Base-by-base conservation (phyloP, 352 stramenopile species). In the Phytophthora pini region DNA sequence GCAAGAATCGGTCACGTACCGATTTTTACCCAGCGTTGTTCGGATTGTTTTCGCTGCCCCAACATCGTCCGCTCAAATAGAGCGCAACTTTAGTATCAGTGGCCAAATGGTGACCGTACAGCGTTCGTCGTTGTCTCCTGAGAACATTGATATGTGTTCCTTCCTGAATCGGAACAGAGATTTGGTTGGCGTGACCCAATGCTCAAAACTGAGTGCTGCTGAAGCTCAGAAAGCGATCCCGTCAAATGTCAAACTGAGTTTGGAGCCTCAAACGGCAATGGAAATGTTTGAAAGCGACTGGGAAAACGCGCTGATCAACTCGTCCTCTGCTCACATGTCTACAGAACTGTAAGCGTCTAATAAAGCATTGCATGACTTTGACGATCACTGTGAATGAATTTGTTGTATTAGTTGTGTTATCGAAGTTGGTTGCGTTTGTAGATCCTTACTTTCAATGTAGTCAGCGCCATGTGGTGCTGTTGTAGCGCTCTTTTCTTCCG, bases 261-360 rank as follows among this genome's bases (percentile, higher is more conserved):
- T 58, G 4, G 54, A 53, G 6, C 54, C 41, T 20, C 40, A 52
- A 52, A 61, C 26, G 1, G 10, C 40, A 6, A 52, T 61, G 54
- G 41, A 46, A 38, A 53, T 61, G 41, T 53, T 61, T 36, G 54
- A 61, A 15, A 53, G 54, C 20, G 54, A 61, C 32, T 61, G 41
- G 41, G 54, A 52, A 22, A 39, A 61, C 12, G 31, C 54, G 3
- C 24, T 53, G 31, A 26, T 52, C 8, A 52, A 53, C 31, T 51
- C 54, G 3, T 61, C 53, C 26, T 61, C 41, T 8, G 52, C 52
- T 27, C 52, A 59, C 39, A 10, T 32, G 10, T 32, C 29, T 6
- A 11, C n/a, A 26, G 39, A 26, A 9, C 38, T 43, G 11, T 43
- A 43, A 43, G 38, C 5, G 9, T 43, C 32, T 39, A 9, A 39